A percentile compares a stretch with the other conserved stretches of the same genome.
phyloP scores from a whole-genome alignment of 1,284 basidiomycete species.

The Phaffia rhodozyma region DNA sequence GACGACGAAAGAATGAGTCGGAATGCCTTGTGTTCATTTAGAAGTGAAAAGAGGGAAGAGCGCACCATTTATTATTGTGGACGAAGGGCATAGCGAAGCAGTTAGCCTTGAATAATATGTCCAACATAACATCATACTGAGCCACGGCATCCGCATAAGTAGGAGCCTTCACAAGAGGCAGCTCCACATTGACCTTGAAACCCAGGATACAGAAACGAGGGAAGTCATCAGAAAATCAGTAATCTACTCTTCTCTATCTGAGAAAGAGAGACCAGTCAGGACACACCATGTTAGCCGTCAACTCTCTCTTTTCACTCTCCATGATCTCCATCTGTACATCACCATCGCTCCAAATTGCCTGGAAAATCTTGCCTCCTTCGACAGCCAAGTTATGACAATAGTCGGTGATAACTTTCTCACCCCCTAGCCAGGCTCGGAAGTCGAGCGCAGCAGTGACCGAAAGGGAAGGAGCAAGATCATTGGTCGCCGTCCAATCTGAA shows the following conservation, averaged over 20 bases:
- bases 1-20: not conserved
- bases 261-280: no score
- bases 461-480: constrained; percentile 1
- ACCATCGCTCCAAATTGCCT: not conserved
- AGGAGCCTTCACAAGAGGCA: not conserved
- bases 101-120: constrained; percentile 2
- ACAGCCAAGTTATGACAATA: constrained; percentile 13
- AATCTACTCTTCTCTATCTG: no score
- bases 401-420: constrained; percentile 9
- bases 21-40: no score
- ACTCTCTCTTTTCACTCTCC: constrained; percentile 10
- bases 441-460: constrained; percentile 13
- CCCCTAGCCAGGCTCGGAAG: constrained; percentile 13
- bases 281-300: constrained; percentile 17
- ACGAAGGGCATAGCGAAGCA: not conserved
- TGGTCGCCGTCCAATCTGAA: constrained; percentile 7
- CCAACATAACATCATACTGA: not conserved
- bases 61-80: not conserved
- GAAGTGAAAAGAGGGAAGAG: no score
- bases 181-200: constrained; percentile 6
- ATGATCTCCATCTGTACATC: not conserved
- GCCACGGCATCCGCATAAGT: not conserved
- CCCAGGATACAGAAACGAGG: no score
- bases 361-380: constrained; percentile 6
- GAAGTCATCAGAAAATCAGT: not conserved